Conservation (phyloP, 768 basidiomycete genomes). For the Holtermanniella nyarrowii region DNA sequence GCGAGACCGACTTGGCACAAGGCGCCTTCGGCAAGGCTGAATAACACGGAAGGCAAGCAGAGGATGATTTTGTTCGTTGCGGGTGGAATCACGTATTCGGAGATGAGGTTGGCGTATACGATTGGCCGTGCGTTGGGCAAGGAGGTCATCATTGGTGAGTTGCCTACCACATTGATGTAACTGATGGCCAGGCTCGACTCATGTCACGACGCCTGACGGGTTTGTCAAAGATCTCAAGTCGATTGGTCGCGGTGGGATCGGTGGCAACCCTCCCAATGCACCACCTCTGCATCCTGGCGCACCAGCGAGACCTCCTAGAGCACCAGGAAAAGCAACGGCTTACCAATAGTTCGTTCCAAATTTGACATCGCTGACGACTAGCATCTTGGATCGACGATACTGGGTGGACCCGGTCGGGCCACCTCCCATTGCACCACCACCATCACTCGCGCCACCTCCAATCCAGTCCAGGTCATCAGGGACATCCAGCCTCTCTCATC, state of each 20-base stretch:
- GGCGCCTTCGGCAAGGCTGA: conserved; percentile 45
- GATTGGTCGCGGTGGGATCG: conserved; percentile 76
- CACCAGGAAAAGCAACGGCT: conserved; percentile 21
- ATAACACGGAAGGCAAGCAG: conserved; percentile 49
- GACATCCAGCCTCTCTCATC: conserved; percentile 8
- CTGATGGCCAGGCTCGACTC: conserved; percentile 64
- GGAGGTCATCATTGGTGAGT: conserved; percentile 81
- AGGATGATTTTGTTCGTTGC: conserved; percentile 81
- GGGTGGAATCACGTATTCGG: conserved; percentile 92
- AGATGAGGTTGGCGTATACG: conserved; percentile 78
- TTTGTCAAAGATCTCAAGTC: conserved; percentile 82
- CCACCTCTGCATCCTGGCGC: conserved; percentile 32
- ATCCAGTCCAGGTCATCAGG: conserved; percentile 9
- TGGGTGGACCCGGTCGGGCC: conserved; percentile 41
- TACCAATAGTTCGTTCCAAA: conserved; percentile 26
- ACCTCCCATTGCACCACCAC: conserved; percentile 28
- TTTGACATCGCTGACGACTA: conserved; percentile 1
- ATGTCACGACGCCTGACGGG: conserved; percentile 66
- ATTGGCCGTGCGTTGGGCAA: conserved; percentile 64
- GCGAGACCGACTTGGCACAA: conserved; percentile 84
- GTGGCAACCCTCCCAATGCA: conserved; percentile 44
- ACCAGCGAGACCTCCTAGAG: conserved; percentile 17
- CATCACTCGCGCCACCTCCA: conserved; percentile 9
- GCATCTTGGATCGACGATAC: conserved; percentile 37
- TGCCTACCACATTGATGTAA: neutral